Conservation (phyloP, 768 basidiomycete genomes). For the Porphyrellus cyaneotinctus region DNA sequence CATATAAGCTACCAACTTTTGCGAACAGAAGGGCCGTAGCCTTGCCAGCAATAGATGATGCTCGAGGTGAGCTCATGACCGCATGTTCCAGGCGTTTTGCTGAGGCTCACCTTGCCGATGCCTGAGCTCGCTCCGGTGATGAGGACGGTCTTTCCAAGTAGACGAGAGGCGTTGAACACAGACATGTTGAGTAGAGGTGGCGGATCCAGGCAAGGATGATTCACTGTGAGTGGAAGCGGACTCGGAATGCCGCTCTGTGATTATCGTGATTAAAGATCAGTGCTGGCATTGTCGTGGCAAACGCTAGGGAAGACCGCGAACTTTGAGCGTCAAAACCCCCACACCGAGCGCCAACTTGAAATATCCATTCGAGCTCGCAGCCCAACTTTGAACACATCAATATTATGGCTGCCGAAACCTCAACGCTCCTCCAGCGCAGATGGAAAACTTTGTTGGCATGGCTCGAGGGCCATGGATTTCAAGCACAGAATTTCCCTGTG, state of each 20-base stretch:
- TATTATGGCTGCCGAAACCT: conserved; percentile 1
- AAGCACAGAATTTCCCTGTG: conserved; percentile 42
- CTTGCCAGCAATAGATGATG: conserved; percentile 35
- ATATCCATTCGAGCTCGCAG: no score
- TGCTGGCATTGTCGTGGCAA: no score
- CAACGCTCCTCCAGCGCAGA: conserved; percentile 10
- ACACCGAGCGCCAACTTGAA: no score
- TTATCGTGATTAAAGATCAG: no score
- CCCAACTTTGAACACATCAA: not conserved
- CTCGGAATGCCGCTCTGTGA: no score
- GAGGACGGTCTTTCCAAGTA: conserved; percentile 82
- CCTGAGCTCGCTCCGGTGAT: conserved; percentile 89
- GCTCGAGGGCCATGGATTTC: conserved; percentile 49
- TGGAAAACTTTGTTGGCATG: conserved; percentile 53
- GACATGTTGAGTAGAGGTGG: conserved; percentile 47
- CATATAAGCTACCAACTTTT: conserved; percentile 44
- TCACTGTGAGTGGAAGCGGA: not conserved
- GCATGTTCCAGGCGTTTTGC: not conserved
- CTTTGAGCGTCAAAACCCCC: no score
- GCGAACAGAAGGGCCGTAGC: conserved; percentile 88
- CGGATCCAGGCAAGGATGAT: not conserved
- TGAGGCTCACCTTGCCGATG: conserved; percentile 74
- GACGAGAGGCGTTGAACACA: conserved; percentile 73
- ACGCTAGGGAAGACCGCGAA: no score
- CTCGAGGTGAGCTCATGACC: not conserved